Base-by-base conservation (phyloP, 768 basidiomycete species). In the Ramaria rubella region DNA sequence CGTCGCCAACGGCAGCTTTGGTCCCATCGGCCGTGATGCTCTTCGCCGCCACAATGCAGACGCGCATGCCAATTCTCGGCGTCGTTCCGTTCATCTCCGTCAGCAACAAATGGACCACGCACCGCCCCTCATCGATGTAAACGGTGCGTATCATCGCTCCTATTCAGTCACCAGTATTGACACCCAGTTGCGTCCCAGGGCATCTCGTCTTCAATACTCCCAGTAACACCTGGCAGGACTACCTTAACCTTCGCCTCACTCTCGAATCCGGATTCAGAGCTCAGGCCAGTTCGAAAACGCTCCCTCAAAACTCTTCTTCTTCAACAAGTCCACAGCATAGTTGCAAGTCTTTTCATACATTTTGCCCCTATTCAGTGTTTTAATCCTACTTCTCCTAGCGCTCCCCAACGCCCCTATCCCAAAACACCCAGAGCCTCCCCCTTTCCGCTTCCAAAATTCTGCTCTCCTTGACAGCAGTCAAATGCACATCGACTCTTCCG, bases 1-100 rank as follows among this genome's bases (percentile, higher is more conserved):
- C 29, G 65, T 67, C 17, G 59, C 66, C 46, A 56, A 57, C 46
- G 59, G 61, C 40, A 55, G 60, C 7, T 66, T 66, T 45, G 65
- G 65, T 29, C 55, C 60, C 12, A 36, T 52, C 31, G 64, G 61
- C n/a, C 60, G 60, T 2, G 12, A 46, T 31, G 44, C 52, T 11
- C 36, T 53, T 7, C 52, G 36, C n/a, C 44, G 33, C 30, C 38
- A 30, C 12, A 43, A 55, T 34, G 44, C 26, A 48, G 36, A 38
- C 11, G 36, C n/a, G 11, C 33, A 55, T 45, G 19, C 43, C 40
- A 55, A 48, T 55, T 4, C 44, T 17, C 42, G 54, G 24, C 54
- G 44, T 29, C 40, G 44, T 45, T 48, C 54, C 14, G 33, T 44
- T 31, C 23, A 55, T 31, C 43, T 45, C 4, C 44, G 54, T 11